Evolutionary conservation across 495 filamentous ascomycete genomes (phyloP).

Genomic region (Thermothielavioides terrestris): DNA sequence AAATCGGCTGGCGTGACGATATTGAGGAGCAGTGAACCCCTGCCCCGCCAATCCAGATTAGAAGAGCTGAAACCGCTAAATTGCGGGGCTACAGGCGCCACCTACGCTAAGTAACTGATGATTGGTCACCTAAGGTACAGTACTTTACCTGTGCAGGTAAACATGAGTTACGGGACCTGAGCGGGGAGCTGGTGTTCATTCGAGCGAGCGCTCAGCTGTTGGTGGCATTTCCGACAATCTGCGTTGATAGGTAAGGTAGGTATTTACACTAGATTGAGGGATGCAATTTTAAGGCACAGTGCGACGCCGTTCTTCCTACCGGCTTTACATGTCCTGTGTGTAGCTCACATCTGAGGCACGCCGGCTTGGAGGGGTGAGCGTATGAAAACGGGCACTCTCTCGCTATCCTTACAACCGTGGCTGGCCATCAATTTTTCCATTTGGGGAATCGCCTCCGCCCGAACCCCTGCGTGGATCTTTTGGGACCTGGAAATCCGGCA

Average conservation of each 20-base stretch:
- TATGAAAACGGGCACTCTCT: not conserved
- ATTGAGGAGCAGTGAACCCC: not conserved
- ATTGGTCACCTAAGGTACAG: not conserved
- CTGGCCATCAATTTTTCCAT: not conserved
- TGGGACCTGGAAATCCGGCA: not conserved
- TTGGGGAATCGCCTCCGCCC: not conserved
- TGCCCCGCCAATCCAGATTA: not conserved
- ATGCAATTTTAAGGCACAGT: too few relatives aligned
- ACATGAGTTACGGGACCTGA: not conserved
- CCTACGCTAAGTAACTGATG: not conserved
- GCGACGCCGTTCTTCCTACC: too few relatives aligned
- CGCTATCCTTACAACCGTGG: too few relatives aligned
- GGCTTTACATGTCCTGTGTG: too few relatives aligned
- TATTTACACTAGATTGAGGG: too few relatives aligned
- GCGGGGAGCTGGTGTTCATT: too few relatives aligned
- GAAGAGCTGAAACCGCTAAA: slow-evolving; percentile 5
- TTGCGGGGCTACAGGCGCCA: not conserved
- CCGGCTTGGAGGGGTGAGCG: not conserved
- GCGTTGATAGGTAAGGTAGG: too few relatives aligned
- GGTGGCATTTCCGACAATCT: too few relatives aligned
- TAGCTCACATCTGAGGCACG: not conserved
- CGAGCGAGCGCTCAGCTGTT: too few relatives aligned
- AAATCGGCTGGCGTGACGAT: not conserved
- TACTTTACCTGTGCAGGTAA: not conserved
- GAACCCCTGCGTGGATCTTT: slow-evolving; percentile 4